Evolutionary conservation across 495 filamentous ascomycete genomes (phyloP), one percentile per base, ranked within the genome.

Genomic region (Daldinia bambusicola): DNA sequence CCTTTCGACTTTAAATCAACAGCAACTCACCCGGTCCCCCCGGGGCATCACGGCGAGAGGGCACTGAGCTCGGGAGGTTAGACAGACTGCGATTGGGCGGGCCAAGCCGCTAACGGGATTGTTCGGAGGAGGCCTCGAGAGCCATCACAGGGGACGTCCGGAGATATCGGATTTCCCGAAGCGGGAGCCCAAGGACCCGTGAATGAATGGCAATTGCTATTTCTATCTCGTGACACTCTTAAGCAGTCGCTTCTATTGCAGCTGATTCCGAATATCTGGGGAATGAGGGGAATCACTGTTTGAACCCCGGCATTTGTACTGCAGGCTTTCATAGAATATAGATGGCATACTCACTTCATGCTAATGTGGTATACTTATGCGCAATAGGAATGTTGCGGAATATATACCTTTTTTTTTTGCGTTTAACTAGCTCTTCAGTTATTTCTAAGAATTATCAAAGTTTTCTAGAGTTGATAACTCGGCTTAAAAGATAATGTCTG

Each of bases 1-100:
- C 75, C 68, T 74, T 67, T 74, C 32, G 67, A 71, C 65, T 73
- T 76, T 76, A 71, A 74, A 72, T 72, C 73, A 74, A 76, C 74
- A 65, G 70, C 75, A 75, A 70, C 63, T 74, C 64, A 76, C 71
- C 74, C 74, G 75, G 66, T 58, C 60, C 53, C 53, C 56, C 74
- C 74, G 75, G 72, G 34, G 59, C 61, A 72, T 77, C 68, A 69
- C 63, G 73, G 70, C 67, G 38, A 70, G 56, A 72, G 69, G 53
- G 45, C 69, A 20, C 66, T 69, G 63, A 67, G 55, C 65, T 58
- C 65, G 70, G 70, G 63, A 66, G 66, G 65, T 61, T 69, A 56
- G 20, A 59, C 61, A 53, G 22, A 7, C 58, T 73, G 34, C 70
- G 40, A 73, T 73, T 73, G 70, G 70, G 61, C 41, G 48, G 70